A percentile compares a stretch with the other conserved stretches of the same genome.
These are phyloP conservation scores for Hibiscus tridactylites DNA, from an alignment of 345 rosid genomes.

Conservation along the genomic window DNA sequence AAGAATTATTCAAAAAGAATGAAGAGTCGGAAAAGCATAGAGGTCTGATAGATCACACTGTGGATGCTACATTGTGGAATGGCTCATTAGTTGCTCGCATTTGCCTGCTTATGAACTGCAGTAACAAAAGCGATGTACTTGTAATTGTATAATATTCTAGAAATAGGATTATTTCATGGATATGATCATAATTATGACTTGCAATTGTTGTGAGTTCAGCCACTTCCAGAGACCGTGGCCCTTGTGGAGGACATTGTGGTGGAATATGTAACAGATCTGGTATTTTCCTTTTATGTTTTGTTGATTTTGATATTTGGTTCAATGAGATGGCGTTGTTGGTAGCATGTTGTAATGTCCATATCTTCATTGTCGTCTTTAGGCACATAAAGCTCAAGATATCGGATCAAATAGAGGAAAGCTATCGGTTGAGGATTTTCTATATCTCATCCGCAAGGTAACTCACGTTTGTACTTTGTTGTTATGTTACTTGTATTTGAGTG, in stretches of 20 bases:
- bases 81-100: background rate
- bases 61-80: background rate
- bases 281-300: slow-evolving; percentile 21
- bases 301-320: background rate
- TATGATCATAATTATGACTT: slow-evolving; percentile 1
- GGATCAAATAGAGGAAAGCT: slow-evolving; percentile 84
- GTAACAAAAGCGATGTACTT: background rate
- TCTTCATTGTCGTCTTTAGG: slow-evolving; percentile 26
- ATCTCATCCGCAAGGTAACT: slow-evolving; percentile 74
- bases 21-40: background rate
- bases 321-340: background rate
- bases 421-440: slow-evolving; percentile 79
- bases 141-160: background rate
- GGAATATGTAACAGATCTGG: slow-evolving; percentile 88
- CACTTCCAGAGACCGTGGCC: slow-evolving; percentile 88
- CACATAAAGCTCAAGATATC: slow-evolving; percentile 83
- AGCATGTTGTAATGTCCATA: background rate
- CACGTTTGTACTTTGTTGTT: background rate
- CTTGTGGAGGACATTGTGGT: slow-evolving; percentile 93
- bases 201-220: slow-evolving; percentile 35
- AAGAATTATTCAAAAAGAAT: too few relatives aligned
- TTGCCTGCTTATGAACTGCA: background rate
- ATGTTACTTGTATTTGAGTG: background rate
- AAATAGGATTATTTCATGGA: background rate
- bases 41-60: background rate